phyloP scores from a whole-genome alignment of 2,329 filamentous ascomycete genomes.

The Sclerotinia glacialis region DNA sequence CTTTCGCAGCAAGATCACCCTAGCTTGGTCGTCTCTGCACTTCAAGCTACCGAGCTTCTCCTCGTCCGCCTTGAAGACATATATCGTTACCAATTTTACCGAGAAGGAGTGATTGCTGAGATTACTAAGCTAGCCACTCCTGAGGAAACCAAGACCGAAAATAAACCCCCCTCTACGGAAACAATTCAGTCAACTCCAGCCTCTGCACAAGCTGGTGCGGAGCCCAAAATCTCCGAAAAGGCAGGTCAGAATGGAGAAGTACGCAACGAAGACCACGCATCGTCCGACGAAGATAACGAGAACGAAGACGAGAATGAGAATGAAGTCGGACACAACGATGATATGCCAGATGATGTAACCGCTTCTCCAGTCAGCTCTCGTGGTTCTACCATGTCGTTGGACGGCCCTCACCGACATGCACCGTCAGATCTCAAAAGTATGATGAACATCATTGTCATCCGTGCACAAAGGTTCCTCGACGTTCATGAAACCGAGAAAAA shows the following conservation, averaged over 20 bases:
- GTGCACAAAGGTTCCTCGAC: slow-evolving; percentile 81
- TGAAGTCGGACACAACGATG: slow-evolving; percentile 50
- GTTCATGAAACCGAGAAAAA: slow-evolving; percentile 74
- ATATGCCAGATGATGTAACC: slow-evolving; percentile 48
- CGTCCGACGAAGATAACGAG: slow-evolving; percentile 40
- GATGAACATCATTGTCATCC: slow-evolving; percentile 69
- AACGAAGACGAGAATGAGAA: slow-evolving; percentile 44
- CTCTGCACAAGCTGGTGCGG: slow-evolving; percentile 39
- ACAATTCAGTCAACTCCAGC: slow-evolving; percentile 26
- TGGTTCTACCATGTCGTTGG: slow-evolving; percentile 62
- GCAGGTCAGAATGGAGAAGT: slow-evolving; percentile 39
- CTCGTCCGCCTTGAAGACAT: slow-evolving; percentile 80
- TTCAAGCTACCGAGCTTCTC: slow-evolving; percentile 87
- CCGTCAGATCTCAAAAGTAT: slow-evolving; percentile 54
- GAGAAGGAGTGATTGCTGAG: slow-evolving; percentile 91
- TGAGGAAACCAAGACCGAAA: slow-evolving; percentile 24
- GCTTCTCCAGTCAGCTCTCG: slow-evolving; percentile 49
- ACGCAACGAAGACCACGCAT: slow-evolving; percentile 47
- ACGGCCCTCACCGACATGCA: slow-evolving; percentile 51
- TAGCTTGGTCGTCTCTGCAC: slow-evolving; percentile 77
- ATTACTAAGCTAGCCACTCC: slow-evolving; percentile 72
- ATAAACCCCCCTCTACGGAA: slow-evolving; percentile 28
- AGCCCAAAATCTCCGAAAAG: slow-evolving; percentile 38
- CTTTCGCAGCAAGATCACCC: slow-evolving; percentile 93
- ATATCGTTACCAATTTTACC: slow-evolving; percentile 94